phyloP scores from a whole-genome alignment of 1,284 basidiomycete species.

The Ustilago nuda region DNA sequence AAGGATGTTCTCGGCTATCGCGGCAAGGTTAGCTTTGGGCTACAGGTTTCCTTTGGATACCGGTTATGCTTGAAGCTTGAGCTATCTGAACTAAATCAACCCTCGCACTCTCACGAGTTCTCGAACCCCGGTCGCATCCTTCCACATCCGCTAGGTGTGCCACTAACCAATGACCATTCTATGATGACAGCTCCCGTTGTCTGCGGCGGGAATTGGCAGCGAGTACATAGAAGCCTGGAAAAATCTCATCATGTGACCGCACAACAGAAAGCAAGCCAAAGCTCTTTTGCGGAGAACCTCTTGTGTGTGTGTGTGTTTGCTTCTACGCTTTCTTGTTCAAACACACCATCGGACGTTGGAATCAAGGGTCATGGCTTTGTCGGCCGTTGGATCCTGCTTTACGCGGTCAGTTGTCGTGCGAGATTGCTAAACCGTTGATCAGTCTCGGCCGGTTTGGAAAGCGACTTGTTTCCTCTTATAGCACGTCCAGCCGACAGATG shows the following conservation, averaged over 20 bases:
- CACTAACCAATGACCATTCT: not conserved
- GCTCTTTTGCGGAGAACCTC: not conserved
- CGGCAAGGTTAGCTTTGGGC: conserved; percentile 11
- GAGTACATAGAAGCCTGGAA: not conserved
- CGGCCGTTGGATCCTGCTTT: conserved; percentile 28
- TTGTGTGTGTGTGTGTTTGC: not conserved
- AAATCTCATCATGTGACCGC: not conserved
- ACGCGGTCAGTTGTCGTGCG: conserved; percentile 15
- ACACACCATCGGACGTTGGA: not conserved
- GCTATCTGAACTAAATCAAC: not conserved
- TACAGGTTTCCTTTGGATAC: not conserved
- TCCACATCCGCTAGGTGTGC: not conserved
- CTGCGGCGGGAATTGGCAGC: not conserved
- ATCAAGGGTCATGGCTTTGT: conserved; percentile 38
- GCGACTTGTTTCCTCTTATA: not conserved
- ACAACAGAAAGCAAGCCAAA: not conserved
- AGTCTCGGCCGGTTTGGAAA: conserved; percentile 23
- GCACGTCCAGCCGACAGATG: too few relatives aligned
- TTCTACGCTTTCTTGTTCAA: not conserved
- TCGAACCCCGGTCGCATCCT: not conserved
- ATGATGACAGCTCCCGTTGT: not conserved
- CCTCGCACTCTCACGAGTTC: not conserved
- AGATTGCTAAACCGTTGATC: not conserved
- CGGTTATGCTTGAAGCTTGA: not conserved
- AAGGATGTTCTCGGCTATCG: conserved; percentile 19